These are phyloP conservation scores for Aspergillus sp. DNA, from an alignment of 2,329 filamentous ascomycete species.

Conservation along the genomic window DNA sequence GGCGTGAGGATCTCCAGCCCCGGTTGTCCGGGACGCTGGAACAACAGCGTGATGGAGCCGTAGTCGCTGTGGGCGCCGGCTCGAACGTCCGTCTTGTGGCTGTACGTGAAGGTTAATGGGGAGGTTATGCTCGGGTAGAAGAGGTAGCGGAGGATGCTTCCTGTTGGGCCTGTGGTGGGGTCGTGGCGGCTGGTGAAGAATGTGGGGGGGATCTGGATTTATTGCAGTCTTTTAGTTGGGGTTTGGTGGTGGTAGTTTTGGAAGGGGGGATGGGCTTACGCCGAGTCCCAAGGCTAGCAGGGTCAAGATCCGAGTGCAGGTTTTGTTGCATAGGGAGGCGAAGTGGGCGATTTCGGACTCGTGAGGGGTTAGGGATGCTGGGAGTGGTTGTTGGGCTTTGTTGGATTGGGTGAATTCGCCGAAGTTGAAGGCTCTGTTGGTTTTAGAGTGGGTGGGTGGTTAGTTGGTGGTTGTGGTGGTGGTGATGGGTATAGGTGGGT, in stretches of 20 bases:
- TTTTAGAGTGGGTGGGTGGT: constrained; percentile 2
- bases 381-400: constrained; percentile 76
- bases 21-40: constrained; percentile 80
- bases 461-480: neutral
- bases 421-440: constrained; percentile 81
- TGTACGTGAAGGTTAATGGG: constrained; percentile 44
- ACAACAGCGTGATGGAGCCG: constrained; percentile 69
- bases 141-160: constrained; percentile 69
- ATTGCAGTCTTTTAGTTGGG: neutral
- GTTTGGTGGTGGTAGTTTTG: too few relatives aligned
- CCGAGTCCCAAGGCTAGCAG: constrained; percentile 78
- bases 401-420: constrained; percentile 67
- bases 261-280: constrained; percentile 40
- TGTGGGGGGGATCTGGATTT: constrained; percentile 44
- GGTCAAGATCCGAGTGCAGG: constrained; percentile 72
- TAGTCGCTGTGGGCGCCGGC: constrained; percentile 94
- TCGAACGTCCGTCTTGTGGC: constrained; percentile 66
- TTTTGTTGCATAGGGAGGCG: constrained; percentile 66
- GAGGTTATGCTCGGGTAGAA: constrained; percentile 66
- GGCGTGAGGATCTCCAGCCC: constrained; percentile 79
- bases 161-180: constrained; percentile 50
- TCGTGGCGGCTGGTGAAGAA: constrained; percentile 67
- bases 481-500: neutral
- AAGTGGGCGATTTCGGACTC: constrained; percentile 68
- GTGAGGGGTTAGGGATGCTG: constrained; percentile 61